These are phyloP conservation scores for Rhododendron henanense DNA, from an alignment of 148 eudicot genomes.

Conservation along the genomic window DNA sequence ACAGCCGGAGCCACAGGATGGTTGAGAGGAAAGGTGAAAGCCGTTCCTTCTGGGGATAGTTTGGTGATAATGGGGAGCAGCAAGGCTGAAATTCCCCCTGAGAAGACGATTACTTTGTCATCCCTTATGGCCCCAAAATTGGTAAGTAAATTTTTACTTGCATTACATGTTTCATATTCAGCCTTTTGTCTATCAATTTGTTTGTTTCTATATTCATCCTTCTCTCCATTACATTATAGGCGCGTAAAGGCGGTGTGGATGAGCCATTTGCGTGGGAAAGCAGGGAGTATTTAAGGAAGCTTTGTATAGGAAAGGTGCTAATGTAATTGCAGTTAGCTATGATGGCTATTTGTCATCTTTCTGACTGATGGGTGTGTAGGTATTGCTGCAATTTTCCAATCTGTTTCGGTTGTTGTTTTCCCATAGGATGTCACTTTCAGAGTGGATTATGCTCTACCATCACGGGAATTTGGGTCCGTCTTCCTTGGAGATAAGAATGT, in stretches of 20 bases:
- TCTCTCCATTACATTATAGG: slow-evolving; percentile 35
- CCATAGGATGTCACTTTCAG: slow-evolving; percentile 76
- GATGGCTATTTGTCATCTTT: neutral
- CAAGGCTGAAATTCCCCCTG: slow-evolving; percentile 73
- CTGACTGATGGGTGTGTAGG: neutral
- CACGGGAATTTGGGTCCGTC: slow-evolving; percentile 80
- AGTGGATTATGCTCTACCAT: slow-evolving; percentile 62
- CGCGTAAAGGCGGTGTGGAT: slow-evolving; percentile 78
- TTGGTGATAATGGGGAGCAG: slow-evolving; percentile 73
- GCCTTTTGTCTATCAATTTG: neutral
- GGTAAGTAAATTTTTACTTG: slow-evolving; percentile 30
- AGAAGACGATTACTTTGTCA: slow-evolving; percentile 78
- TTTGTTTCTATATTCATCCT: neutral
- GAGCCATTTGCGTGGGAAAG: slow-evolving; percentile 99
- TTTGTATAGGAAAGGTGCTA: slow-evolving; percentile 87
- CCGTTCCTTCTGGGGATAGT: slow-evolving; percentile 90
- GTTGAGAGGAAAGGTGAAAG: slow-evolving; percentile 88
- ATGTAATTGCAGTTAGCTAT: neutral
- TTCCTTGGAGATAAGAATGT: slow-evolving; percentile 59
- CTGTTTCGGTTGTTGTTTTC: slow-evolving; percentile 1
- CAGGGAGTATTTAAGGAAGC: slow-evolving; percentile 85
- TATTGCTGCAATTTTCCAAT: neutral
- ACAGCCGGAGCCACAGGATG: slow-evolving; percentile 55
- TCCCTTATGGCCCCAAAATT: slow-evolving; percentile 79
- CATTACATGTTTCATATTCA: slow-evolving; percentile 8